phyloP scores from a whole-genome alignment of 306 rosid genomes.

The Malus asiatica region DNA sequence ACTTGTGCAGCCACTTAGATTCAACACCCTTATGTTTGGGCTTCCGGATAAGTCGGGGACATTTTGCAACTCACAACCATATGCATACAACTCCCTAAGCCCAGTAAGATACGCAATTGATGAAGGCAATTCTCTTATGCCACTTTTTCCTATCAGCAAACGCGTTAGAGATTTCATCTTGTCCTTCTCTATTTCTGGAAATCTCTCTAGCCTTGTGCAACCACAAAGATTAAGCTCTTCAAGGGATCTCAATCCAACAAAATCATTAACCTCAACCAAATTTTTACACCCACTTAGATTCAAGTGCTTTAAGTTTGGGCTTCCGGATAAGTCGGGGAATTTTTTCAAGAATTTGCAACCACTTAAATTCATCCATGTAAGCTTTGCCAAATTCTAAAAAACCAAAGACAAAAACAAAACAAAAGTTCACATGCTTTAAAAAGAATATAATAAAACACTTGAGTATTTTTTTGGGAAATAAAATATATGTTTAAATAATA shows the following conservation, averaged over 20 bases:
- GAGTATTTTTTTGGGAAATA: too few species aligned
- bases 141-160: too few species aligned
- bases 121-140: too few species aligned
- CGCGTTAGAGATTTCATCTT: background rate
- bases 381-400: background rate
- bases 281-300: accelerated
- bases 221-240: accelerated
- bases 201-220: background rate
- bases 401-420: background rate
- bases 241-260: background rate
- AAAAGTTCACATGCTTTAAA: background rate
- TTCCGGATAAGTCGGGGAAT: background rate
- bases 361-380: background rate
- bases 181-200: background rate
- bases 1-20: too few species aligned
- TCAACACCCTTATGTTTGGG: too few species aligned
- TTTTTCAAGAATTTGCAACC: background rate
- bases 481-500: too few species aligned
- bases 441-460: too few species aligned
- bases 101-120: too few species aligned
- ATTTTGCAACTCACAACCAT: too few species aligned
- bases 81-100: accelerated
- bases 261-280: too few species aligned
- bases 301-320: too few species aligned
- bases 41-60: too few species aligned